A percentile compares a stretch with the other conserved stretches of the same genome.
Evolutionary conservation across 2,329 filamentous ascomycete species (phyloP).

Genomic region (Penicillium brevicompactum): DNA sequence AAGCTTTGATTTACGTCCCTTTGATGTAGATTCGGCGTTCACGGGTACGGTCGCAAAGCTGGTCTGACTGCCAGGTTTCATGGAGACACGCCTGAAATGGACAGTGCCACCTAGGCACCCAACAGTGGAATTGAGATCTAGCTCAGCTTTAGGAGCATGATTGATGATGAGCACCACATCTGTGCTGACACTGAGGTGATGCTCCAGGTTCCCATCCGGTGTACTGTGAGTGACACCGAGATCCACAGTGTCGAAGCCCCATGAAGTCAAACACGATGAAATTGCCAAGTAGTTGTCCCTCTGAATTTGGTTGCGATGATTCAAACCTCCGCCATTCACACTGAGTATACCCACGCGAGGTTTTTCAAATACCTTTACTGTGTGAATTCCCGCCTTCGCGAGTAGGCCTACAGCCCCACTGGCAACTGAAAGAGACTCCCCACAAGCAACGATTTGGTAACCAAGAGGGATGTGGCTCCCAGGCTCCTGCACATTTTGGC

Average conservation of each 20-base stretch:
- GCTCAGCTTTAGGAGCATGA: conserved; percentile 87
- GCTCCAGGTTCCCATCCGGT: conserved; percentile 70
- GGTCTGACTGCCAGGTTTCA: conserved; percentile 97
- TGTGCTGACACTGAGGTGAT: conserved; percentile 61
- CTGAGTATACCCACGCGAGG: conserved; percentile 84
- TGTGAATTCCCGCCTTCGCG: conserved; percentile 73
- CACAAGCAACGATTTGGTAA: conserved; percentile 70
- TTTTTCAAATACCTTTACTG: conserved; percentile 70
- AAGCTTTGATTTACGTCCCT: conserved; percentile 62
- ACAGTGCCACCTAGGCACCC: conserved; percentile 88
- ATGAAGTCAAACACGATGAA: conserved; percentile 70
- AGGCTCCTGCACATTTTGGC: conserved; percentile 87
- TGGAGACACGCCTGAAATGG: conserved; percentile 89
- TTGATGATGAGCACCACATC: conserved; percentile 46
- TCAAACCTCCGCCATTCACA: conserved; percentile 90
- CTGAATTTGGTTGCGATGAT: conserved; percentile 73
- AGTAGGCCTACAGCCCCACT: conserved; percentile 90
- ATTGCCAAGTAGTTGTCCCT: conserved; percentile 90
- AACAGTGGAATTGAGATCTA: conserved; percentile 93
- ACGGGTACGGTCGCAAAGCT: conserved; percentile 86
- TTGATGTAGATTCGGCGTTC: conserved; percentile 49
- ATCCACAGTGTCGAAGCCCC: conserved; percentile 77
- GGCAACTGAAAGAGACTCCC: conserved; percentile 77
- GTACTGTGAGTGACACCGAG: conserved; percentile 69
- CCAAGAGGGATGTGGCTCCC: conserved; percentile 80